Evolutionary conservation across 2,329 filamentous ascomycete species (phyloP).

Genomic region (Fusarium poae): DNA sequence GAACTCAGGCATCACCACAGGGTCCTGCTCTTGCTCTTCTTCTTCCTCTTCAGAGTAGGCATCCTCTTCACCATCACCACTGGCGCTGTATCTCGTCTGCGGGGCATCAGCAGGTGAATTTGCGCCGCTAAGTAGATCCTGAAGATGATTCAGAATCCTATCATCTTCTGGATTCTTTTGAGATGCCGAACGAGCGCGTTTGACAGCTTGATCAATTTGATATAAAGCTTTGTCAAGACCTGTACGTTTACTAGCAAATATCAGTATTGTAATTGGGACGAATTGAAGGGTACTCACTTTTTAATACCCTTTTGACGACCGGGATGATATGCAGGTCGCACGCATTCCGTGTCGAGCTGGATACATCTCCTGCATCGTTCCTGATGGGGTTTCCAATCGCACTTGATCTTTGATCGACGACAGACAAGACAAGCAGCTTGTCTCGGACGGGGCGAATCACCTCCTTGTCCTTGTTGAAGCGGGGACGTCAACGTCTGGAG

Average conservation of each 20-base stretch:
- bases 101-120: slow-evolving; percentile 39
- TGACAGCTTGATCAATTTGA: slow-evolving; percentile 78
- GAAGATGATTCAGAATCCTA: slow-evolving; percentile 60
- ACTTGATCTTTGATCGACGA: slow-evolving; percentile 76
- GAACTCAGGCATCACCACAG: slow-evolving; percentile 46
- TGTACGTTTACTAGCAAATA: slow-evolving; percentile 72
- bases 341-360: slow-evolving; percentile 70
- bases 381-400: slow-evolving; percentile 67
- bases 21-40: slow-evolving; percentile 49
- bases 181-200: slow-evolving; percentile 63
- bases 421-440: slow-evolving; percentile 73
- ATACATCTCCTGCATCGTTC: slow-evolving; percentile 71
- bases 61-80: slow-evolving; percentile 46
- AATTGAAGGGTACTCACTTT: slow-evolving; percentile 65
- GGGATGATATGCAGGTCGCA: slow-evolving; percentile 79
- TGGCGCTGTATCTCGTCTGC: slow-evolving; percentile 35
- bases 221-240: slow-evolving; percentile 80
- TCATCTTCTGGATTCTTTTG: slow-evolving; percentile 60
- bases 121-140: slow-evolving; percentile 55
- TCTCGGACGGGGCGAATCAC: slow-evolving; percentile 50
- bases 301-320: slow-evolving; percentile 82
- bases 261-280: slow-evolving; percentile 14
- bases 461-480: slow-evolving; percentile 38
- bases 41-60: slow-evolving; percentile 53
- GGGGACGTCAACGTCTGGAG: slow-evolving; percentile 35